Evolutionary conservation across 2,329 filamentous ascomycete species (phyloP).

Genomic region (Paramyrothecium sp.): DNA sequence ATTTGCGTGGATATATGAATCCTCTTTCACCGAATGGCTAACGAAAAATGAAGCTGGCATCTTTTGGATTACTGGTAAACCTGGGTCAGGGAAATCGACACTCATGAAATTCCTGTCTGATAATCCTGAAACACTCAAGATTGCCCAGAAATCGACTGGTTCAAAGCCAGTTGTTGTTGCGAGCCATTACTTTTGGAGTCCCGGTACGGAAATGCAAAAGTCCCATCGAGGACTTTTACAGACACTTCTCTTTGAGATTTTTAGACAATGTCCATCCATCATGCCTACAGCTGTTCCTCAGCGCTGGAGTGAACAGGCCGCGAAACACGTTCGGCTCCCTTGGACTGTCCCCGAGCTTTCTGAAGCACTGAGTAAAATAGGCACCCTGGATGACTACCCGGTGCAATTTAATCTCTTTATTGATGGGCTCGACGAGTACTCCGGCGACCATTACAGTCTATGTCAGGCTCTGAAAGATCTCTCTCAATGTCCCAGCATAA

Average conservation of each 20-base stretch:
- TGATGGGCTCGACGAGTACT: conserved; percentile 7
- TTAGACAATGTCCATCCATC: not conserved
- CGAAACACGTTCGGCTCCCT: not conserved
- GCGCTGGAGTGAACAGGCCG: not conserved
- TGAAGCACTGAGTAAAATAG: not conserved
- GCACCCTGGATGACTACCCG: not conserved
- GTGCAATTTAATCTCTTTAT: not conserved
- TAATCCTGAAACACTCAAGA: not conserved
- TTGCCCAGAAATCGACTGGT: not conserved
- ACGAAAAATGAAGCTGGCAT: conserved; percentile 5
- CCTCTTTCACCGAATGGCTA: conserved; percentile 19
- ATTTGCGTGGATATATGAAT: conserved; percentile 22
- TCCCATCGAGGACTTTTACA: conserved; percentile 7
- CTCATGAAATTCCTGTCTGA: conserved; percentile 8
- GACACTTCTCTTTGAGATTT: not conserved
- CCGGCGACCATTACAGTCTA: conserved; percentile 3
- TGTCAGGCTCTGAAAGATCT: conserved; percentile 1
- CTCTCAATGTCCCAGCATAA: not conserved
- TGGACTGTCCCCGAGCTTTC: not conserved
- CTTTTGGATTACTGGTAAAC: conserved; percentile 30
- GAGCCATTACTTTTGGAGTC: conserved; percentile 11
- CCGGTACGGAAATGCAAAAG: conserved; percentile 10
- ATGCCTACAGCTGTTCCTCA: not conserved
- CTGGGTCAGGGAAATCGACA: conserved; percentile 23
- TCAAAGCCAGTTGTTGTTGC: conserved; percentile 3